A percentile compares a stretch with the other conserved stretches of the same genome.
Evolutionary conservation across 139 green algal genomes (phyloP).

Genomic region (Chara braunii): DNA sequence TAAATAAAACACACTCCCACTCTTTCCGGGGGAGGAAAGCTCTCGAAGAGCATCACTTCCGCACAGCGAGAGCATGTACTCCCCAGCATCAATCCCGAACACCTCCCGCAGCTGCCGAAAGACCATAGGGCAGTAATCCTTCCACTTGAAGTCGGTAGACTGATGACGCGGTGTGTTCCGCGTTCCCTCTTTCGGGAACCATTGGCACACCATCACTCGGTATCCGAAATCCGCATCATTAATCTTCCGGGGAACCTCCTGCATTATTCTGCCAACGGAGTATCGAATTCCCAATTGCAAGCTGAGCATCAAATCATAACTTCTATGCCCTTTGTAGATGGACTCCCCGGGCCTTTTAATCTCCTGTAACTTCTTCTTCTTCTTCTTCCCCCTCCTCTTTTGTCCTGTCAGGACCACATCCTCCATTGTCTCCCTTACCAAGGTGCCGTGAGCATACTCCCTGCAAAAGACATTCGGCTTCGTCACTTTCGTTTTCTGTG

Average conservation of each 20-base stretch:
- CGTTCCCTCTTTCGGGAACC: slow-evolving; percentile 60
- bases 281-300: slow-evolving; percentile 79
- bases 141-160: slow-evolving; percentile 78
- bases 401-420: no score
- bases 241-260: background rate
- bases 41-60: slow-evolving; percentile 74
- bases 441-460: no score
- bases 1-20: slow-evolving; percentile 75
- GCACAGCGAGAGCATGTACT: slow-evolving; percentile 73
- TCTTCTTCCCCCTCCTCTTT: background rate
- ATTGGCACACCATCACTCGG: slow-evolving; percentile 32
- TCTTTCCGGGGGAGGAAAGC: slow-evolving; percentile 82
- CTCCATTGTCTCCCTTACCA: no score
- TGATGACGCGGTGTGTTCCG: slow-evolving; percentile 59
- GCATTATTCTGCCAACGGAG: slow-evolving; percentile 3
- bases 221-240: background rate
- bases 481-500: no score
- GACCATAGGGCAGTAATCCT: slow-evolving; percentile 79
- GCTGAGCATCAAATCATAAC: slow-evolving; percentile 81
- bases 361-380: background rate
- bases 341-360: slow-evolving; percentile 50
- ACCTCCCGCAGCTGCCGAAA: slow-evolving; percentile 68
- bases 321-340: slow-evolving; percentile 74
- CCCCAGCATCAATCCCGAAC: slow-evolving; percentile 62
- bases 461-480: no score